phyloP scores from a whole-genome alignment of 129 eudicot genomes.

The Helichrysum umbraculigerum region DNA sequence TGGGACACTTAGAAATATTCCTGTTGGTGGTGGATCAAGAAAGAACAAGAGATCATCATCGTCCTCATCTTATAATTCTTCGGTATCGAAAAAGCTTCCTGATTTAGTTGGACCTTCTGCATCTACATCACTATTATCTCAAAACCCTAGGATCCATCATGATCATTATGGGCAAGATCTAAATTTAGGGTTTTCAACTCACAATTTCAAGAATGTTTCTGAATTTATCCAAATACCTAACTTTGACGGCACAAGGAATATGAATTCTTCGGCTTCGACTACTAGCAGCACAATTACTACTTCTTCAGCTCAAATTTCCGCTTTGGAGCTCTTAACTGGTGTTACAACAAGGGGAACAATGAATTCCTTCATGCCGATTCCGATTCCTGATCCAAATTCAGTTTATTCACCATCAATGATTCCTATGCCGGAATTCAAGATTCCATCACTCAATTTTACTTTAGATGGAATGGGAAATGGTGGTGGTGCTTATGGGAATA shows the following conservation, averaged over 20 bases:
- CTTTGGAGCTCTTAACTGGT: conserved; percentile 69
- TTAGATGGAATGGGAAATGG: conserved; percentile 50
- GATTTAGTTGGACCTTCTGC: conserved; percentile 35
- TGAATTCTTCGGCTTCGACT: conserved; percentile 23
- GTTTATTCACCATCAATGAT: conserved; percentile 18
- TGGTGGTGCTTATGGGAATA: conserved; percentile 38
- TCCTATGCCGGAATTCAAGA: conserved; percentile 47
- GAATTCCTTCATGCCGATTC: conserved; percentile 51
- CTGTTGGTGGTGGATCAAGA: conserved; percentile 91
- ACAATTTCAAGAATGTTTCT: conserved; percentile 56
- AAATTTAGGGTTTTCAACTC: conserved; percentile 62
- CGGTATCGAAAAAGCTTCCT: conserved; percentile 39
- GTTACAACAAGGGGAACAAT: conserved; percentile 51
- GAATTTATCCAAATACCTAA: conserved; percentile 59
- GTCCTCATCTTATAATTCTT: conserved; percentile 27
- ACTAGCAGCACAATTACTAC: conserved; percentile 14
- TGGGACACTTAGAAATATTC: conserved; percentile 83
- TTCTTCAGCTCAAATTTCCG: conserved; percentile 45
- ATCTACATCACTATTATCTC: conserved; percentile 32
- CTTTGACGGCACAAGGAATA: conserved; percentile 38
- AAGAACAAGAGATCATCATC: conserved; percentile 79
- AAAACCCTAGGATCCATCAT: conserved; percentile 47
- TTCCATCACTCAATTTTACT: conserved; percentile 52
- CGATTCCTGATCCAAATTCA: conserved; percentile 19
- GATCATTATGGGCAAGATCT: conserved; percentile 63